These are phyloP conservation scores for Penicillium antarcticum DNA, from an alignment of 495 filamentous ascomycete genomes.

Conservation along the genomic window DNA sequence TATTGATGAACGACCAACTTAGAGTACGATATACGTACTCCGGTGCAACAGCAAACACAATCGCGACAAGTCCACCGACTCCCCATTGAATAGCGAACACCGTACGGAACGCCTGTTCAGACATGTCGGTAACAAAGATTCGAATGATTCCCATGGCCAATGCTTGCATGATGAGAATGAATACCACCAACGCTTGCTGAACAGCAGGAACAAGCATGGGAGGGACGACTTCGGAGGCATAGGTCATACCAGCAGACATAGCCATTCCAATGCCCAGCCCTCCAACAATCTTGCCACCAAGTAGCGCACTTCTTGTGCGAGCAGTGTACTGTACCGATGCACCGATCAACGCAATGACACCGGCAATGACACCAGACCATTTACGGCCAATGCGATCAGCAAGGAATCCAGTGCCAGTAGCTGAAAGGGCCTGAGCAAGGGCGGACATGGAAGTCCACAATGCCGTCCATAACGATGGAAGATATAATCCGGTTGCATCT, in stretches of 20 bases:
- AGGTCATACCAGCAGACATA: conserved; percentile 23
- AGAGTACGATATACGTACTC: conserved; percentile 10
- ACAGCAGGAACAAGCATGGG: conserved; percentile 14
- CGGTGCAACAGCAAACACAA: conserved; percentile 11
- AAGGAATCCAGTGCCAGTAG: conserved; percentile 17
- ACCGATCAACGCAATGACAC: conserved; percentile 5
- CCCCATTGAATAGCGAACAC: conserved; percentile 19
- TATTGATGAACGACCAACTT: background rate
- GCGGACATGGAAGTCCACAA: conserved; percentile 25
- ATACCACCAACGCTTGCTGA: conserved; percentile 23
- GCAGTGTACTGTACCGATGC: conserved; percentile 13
- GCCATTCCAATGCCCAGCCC: conserved; percentile 17
- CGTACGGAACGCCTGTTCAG: conserved; percentile 8
- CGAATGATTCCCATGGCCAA: conserved; percentile 26
- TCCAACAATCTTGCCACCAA: conserved; percentile 28
- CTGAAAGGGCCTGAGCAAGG: conserved; percentile 20
- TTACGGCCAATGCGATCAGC: conserved; percentile 23
- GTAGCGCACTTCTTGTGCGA: conserved; percentile 14
- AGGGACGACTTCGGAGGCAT: conserved; percentile 25
- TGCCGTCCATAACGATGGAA: conserved; percentile 27
- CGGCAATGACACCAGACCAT: conserved; percentile 11
- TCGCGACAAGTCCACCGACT: conserved; percentile 8
- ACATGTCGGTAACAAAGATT: conserved; percentile 18
- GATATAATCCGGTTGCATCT: conserved; percentile 12
- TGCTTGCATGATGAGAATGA: conserved; percentile 22